phyloP scores from a whole-genome alignment of 768 basidiomycete species.

The Lanmaoa rubissima region DNA sequence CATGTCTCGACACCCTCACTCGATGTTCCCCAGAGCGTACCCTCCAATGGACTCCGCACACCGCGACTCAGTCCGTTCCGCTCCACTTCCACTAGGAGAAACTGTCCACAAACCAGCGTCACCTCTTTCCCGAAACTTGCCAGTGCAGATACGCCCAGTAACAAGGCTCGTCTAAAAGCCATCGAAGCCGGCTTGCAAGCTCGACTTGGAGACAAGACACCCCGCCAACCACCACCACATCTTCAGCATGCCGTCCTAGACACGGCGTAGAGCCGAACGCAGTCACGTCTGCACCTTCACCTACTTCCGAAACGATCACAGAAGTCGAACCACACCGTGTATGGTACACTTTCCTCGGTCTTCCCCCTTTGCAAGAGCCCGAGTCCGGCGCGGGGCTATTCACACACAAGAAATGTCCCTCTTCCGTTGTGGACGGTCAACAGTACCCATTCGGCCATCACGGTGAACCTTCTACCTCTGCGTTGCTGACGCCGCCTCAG shows the following conservation, averaged over 20 bases:
- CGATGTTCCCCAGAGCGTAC: background rate
- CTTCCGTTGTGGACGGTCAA: background rate
- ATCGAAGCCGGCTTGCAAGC: constrained; percentile 16
- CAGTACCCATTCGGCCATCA: background rate
- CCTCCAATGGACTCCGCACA: background rate
- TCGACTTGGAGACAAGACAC: background rate
- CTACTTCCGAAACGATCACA: background rate
- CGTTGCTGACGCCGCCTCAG: constrained; percentile 24
- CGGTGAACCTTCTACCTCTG: background rate
- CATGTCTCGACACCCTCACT: background rate
- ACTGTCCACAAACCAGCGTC: background rate
- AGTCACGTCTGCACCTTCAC: background rate
- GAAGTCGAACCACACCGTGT: background rate
- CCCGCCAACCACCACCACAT: background rate
- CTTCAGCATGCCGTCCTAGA: background rate
- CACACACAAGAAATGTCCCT: constrained; percentile 15
- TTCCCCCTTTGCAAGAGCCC: constrained; percentile 15
- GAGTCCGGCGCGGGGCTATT: background rate
- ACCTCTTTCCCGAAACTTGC: background rate
- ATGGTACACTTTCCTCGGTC: constrained; percentile 22
- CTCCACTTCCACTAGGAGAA: constrained; percentile 1
- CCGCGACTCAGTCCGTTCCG: background rate
- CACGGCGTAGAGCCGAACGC: background rate
- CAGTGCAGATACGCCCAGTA: no score
- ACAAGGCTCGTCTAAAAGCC: constrained; percentile 1